phyloP scores from a whole-genome alignment of 2,329 filamentous ascomycete genomes.

The Epichloe typhina region DNA sequence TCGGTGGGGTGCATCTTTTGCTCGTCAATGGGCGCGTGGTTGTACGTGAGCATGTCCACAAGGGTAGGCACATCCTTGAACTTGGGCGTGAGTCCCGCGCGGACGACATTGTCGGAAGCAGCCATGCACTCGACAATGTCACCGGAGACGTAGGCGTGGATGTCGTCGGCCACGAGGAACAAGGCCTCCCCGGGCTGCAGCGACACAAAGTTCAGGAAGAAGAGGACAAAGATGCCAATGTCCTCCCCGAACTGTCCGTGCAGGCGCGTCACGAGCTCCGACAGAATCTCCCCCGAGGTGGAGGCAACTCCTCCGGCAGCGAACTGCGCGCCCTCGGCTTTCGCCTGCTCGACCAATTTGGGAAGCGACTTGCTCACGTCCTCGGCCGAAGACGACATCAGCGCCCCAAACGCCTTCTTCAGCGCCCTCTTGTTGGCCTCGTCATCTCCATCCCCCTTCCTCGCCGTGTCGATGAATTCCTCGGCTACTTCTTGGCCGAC shows the following conservation, averaged over 20 bases:
- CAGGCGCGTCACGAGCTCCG: conserved; percentile 63
- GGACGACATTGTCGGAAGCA: conserved; percentile 94
- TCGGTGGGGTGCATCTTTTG: conserved; percentile 80
- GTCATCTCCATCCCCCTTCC: conserved; percentile 27
- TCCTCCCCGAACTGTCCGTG: conserved; percentile 84
- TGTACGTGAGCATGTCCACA: conserved; percentile 86
- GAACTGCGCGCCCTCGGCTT: conserved; percentile 56
- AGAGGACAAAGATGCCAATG: conserved; percentile 86
- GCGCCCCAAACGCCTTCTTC: conserved; percentile 57
- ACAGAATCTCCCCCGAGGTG: conserved; percentile 55
- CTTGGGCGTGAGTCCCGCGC: conserved; percentile 93
- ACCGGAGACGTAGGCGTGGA: conserved; percentile 85
- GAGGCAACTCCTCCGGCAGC: conserved; percentile 58
- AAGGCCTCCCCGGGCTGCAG: conserved; percentile 83
- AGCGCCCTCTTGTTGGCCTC: conserved; percentile 66
- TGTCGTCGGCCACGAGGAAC: conserved; percentile 92
- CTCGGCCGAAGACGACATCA: conserved; percentile 67
- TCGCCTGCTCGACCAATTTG: conserved; percentile 57
- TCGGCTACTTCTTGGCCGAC: conserved; percentile 52
- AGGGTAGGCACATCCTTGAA: conserved; percentile 93
- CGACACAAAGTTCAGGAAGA: conserved; percentile 93
- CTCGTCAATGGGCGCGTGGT: conserved; percentile 83
- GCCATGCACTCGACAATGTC: conserved; percentile 99
- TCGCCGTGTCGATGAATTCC: conserved; percentile 38
- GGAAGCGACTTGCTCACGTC: conserved; percentile 42